These are phyloP conservation scores for Nissolia schottii DNA, from an alignment of 306 rosid genomes.

Conservation along the genomic window DNA sequence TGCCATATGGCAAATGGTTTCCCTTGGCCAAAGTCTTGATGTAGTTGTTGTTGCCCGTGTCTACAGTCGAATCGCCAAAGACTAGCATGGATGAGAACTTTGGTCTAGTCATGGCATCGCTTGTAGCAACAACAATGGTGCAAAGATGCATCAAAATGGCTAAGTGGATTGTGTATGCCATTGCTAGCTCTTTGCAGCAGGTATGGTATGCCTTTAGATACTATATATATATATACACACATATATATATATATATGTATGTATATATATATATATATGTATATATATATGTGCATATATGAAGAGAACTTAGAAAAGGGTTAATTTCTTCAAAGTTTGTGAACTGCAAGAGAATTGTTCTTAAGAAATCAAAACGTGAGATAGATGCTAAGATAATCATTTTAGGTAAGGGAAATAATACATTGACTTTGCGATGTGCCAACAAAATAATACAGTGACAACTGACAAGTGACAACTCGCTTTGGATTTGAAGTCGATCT, in stretches of 20 bases:
- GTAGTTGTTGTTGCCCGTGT: conserved; percentile 56
- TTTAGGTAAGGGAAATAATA: conserved; percentile 23
- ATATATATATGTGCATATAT: neutral
- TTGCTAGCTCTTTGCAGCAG: neutral
- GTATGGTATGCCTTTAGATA: neutral
- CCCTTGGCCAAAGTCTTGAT: conserved; percentile 31
- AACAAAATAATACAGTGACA: too few relatives aligned
- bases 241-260: too few relatives aligned
- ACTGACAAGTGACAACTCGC: too few relatives aligned
- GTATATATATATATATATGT: too few relatives aligned
- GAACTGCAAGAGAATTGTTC: conserved; percentile 7
- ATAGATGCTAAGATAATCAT: neutral
- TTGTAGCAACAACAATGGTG: conserved; percentile 7
- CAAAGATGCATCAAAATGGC: conserved; percentile 9
- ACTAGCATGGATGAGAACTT: conserved; percentile 43
- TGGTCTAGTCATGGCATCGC: conserved; percentile 14
- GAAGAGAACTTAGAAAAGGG: neutral
- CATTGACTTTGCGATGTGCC: too few relatives aligned
- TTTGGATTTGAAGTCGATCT: too few relatives aligned
- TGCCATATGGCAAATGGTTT: conserved; percentile 52
- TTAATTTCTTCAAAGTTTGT: neutral
- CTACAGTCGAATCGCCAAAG: conserved; percentile 57
- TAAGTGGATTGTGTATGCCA: conserved; percentile 20
- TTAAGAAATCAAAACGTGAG: conserved; percentile 17
- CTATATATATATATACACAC: neutral